Base-by-base conservation (phyloP, 1,139 yeast genomes). In the Blastobotrys malaysiensis region DNA sequence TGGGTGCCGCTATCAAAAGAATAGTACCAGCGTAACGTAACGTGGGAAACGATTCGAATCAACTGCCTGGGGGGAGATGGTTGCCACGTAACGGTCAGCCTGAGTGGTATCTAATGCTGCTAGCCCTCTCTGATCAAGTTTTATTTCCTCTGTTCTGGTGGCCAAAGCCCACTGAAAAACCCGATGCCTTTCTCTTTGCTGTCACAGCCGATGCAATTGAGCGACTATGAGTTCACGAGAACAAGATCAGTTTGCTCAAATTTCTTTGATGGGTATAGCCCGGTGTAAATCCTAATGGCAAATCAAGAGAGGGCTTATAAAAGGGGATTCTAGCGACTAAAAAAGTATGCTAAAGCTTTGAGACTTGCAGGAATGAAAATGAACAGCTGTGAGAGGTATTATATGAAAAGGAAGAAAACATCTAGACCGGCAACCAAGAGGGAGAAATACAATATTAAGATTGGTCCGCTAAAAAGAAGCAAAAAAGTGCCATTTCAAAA, bases 381-480 rank as follows among this genome's bases (percentile, higher is more conserved):
- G 39, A 31, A 31, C 39, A 31, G 39, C 16, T 31, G 39, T 31
- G 39, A 13, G 39, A 31, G 39, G 39, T 31, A 31, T 13, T 31
- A 31, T 31, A 31, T 31, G 39, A 31, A 4, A 9, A 9, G 31
- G 31, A 13, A 26, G 31, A 26, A 26, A 13, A 31, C 39, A 31
- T 31, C 39, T n/a, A 31, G 39, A 16, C 39, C 39, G 39, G 39
- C 24, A 19, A 20, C 16, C 14, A 18, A 18, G 45, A 43, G 4
- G 45, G n/a, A 43, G 20, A 21, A 45, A 45, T 31, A 31, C 9
- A 45, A 45, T 31, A 31, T 31, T 31, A 31, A 31, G 39, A 31
- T 31, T 13, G 39, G 39, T 31, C 39, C 39, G 39, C 16, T n/a
- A 7, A 31, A 31, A 31, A 31, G 14, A 31, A 31, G 39, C 39